phyloP scores from a whole-genome alignment of 257 asterid genomes.

The Nicotiana tomentosiformis region DNA sequence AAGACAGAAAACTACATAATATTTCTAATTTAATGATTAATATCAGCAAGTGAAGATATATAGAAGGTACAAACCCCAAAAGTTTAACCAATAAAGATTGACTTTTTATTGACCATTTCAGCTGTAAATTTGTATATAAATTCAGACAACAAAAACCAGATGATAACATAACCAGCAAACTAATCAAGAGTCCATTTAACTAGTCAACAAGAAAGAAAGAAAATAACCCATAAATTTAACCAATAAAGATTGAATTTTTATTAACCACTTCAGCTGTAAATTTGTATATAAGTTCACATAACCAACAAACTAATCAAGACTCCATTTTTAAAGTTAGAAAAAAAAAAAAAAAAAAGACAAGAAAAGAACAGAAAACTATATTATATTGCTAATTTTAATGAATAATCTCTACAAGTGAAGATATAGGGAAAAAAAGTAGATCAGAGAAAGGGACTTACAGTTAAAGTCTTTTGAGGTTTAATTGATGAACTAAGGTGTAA shows the following conservation, averaged over 20 bases:
- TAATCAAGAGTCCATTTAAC: neutral
- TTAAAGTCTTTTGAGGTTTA: neutral
- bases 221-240: neutral
- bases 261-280: neutral
- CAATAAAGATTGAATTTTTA: neutral
- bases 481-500: neutral
- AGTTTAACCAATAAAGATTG: neutral
- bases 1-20: neutral
- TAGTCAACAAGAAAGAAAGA: too few species aligned
- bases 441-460: slow-evolving; percentile 1
- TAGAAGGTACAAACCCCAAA: neutral
- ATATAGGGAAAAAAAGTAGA: neutral
- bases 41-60: too few species aligned
- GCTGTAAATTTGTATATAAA: neutral
- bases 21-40: too few species aligned
- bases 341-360: neutral
- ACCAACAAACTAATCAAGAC: neutral
- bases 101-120: neutral
- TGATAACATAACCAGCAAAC: neutral
- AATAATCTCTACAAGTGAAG: neutral
- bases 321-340: neutral
- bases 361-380: neutral
- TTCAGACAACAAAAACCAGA: neutral
- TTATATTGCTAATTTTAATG: neutral
- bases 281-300: neutral